Percentiles rank a stretch among this genome's conserved stretches.
These are phyloP conservation scores for Tylopilus intermedius DNA, from an alignment of 768 basidiomycete species.

Conservation along the genomic window DNA sequence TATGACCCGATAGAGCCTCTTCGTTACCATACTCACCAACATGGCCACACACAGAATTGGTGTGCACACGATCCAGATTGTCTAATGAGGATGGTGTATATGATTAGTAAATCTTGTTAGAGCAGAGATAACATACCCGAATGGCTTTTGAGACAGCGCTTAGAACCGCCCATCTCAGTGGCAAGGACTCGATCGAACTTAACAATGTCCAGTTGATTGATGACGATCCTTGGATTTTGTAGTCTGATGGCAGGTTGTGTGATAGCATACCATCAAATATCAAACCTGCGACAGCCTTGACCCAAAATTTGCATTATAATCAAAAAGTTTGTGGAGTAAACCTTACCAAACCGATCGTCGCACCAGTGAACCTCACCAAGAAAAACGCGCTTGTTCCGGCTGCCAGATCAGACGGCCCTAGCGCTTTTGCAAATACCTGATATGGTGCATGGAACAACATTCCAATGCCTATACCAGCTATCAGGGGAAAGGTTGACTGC, in stretches of 20 bases:
- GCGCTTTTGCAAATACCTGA: conserved; percentile 66
- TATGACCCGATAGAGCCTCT: background rate
- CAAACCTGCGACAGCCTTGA: conserved; percentile 70
- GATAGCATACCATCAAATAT: conserved; percentile 57
- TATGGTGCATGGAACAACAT: conserved; percentile 86
- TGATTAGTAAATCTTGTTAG: background rate
- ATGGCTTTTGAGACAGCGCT: conserved; percentile 56
- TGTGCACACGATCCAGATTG: conserved; percentile 68
- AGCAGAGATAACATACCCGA: conserved; percentile 40
- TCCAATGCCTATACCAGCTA: conserved; percentile 74
- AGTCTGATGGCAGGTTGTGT: conserved; percentile 46
- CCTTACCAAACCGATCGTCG: conserved; percentile 74
- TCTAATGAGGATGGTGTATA: conserved; percentile 36
- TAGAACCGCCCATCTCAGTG: conserved; percentile 44
- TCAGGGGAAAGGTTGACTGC: conserved; percentile 58
- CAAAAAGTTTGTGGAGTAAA: conserved; percentile 1
- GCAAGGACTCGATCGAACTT: conserved; percentile 41
- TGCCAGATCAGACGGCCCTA: conserved; percentile 64
- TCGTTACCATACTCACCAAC: conserved; percentile 39
- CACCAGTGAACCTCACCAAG: conserved; percentile 81
- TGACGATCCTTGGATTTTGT: conserved; percentile 36
- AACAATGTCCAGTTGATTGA: conserved; percentile 54
- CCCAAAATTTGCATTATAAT: conserved; percentile 15
- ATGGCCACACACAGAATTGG: conserved; percentile 64
- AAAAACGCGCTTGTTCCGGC: conserved; percentile 84